phyloP scores from a whole-genome alignment of 2,329 filamentous ascomycete species.

The Diaporthe batatas region DNA sequence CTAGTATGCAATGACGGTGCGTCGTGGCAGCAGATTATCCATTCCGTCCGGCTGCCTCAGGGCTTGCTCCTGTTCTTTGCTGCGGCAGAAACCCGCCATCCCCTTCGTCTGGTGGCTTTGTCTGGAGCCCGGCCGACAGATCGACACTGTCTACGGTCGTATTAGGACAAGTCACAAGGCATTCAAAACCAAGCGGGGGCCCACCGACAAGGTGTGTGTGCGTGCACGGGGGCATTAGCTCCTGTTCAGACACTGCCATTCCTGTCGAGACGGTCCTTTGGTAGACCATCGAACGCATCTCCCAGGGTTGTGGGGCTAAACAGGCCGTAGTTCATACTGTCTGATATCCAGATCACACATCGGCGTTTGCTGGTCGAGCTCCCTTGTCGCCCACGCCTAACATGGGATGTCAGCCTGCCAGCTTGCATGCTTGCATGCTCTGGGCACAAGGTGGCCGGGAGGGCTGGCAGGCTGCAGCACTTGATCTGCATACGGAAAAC shows the following conservation, averaged over 20 bases:
- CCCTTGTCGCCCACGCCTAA: slow-evolving; percentile 12
- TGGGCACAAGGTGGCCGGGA: slow-evolving; percentile 20
- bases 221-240: slow-evolving; percentile 3
- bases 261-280: slow-evolving; percentile 10
- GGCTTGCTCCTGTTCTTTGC: background rate
- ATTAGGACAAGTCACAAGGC: slow-evolving; percentile 19
- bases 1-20: background rate
- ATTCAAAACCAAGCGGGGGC: background rate
- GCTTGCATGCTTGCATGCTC: background rate
- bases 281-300: background rate
- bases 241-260: background rate
- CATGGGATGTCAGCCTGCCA: slow-evolving; percentile 9
- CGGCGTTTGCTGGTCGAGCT: slow-evolving; percentile 8
- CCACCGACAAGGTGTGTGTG: background rate
- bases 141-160: slow-evolving; percentile 18
- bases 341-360: slow-evolving; percentile 16
- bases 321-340: background rate
- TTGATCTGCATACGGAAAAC: slow-evolving; percentile 33
- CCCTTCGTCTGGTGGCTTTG: background rate
- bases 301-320: slow-evolving; percentile 7
- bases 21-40: background rate
- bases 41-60: too few relatives aligned
- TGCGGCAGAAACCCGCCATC: background rate
- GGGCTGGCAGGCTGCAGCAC: slow-evolving; percentile 30
- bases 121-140: background rate